phyloP scores from a whole-genome alignment of 257 asterid species.

The Mentha longifolia region DNA sequence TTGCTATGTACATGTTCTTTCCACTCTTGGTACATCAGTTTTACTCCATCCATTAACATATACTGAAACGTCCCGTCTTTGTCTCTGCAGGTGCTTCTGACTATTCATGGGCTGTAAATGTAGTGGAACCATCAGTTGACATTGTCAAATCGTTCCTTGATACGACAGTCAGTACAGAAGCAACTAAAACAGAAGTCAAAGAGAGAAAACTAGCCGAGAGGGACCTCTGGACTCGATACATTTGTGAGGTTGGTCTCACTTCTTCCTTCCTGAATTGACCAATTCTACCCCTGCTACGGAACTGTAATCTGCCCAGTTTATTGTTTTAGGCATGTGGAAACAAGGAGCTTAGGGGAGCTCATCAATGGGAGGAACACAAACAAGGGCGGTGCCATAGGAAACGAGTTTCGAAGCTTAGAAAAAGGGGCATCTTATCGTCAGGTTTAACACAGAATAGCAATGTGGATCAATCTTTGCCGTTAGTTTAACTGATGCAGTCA shows the following conservation, averaged over 20 bases:
- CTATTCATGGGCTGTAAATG: slow-evolving; percentile 63
- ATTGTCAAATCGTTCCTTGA: slow-evolving; percentile 64
- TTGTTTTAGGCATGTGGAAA: slow-evolving; percentile 70
- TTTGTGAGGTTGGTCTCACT: slow-evolving; percentile 64
- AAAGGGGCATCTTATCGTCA: slow-evolving; percentile 38
- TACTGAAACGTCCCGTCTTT: slow-evolving; percentile 3
- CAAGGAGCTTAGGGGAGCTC: slow-evolving; percentile 86
- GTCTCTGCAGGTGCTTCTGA: slow-evolving; percentile 48
- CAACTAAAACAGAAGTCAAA: slow-evolving; percentile 26
- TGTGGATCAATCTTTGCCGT: background rate
- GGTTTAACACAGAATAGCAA: slow-evolving; percentile 16
- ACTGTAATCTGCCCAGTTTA: background rate
- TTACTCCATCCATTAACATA: slow-evolving; percentile 3
- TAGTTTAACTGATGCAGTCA: background rate
- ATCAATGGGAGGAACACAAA: slow-evolving; percentile 89
- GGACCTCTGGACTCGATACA: slow-evolving; percentile 78
- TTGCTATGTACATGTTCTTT: slow-evolving; percentile 48
- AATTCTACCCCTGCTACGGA: background rate
- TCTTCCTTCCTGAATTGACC: background rate
- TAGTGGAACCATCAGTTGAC: slow-evolving; percentile 60
- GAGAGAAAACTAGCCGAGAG: slow-evolving; percentile 44
- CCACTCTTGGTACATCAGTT: slow-evolving; percentile 10
- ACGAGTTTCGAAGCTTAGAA: slow-evolving; percentile 64
- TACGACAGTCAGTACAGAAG: slow-evolving; percentile 30
- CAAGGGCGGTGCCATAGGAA: slow-evolving; percentile 84